Base-by-base conservation (phyloP, 176 grass and related monocot species). In the Paspalum vaginatum region DNA sequence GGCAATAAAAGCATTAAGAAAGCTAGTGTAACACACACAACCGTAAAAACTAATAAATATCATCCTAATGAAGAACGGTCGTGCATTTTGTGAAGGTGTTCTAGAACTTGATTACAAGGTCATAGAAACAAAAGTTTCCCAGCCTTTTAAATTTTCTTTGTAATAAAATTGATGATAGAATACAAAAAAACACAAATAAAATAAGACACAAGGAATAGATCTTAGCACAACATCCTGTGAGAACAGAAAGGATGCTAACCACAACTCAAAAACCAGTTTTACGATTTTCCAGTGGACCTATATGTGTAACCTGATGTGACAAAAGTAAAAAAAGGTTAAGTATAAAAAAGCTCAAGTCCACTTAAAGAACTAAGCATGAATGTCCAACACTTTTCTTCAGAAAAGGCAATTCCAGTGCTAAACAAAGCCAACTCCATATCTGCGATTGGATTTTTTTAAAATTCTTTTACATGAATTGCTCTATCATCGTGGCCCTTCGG, bases 231-330 rank as follows among this genome's bases (percentile, higher is more conserved):
- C 95, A 98, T 70, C 96, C 96, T 57, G 79, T 86, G 50, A 98
- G 74, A 80, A 81, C 96, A 95, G 88, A 93, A 45, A 98, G 85
- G 83, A 98, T 89, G 15, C 90, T 90, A 74, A 73, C 75, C 58
- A 93, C 92, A 80, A 98, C 92, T 90, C 90, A 95, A 61, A 98
- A 87, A 91, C 95, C 92, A 84, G 92, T 92, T 88, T 98, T 95
- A 76, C 90, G 92, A 84, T 93, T 89, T 95, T 98, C 96, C 15
- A 95, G 84, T 71, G 92, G 93, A 89, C 96, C 70, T 55, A 95
- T 48, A 27, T 95, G 92, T 81, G 92, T 98, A 81, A 98, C 90
- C 88, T 98, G 18, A 80, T 52, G 15, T 6, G 18, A 83, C 5
- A 75, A 47, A 70, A 80, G 15, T 53, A 40, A 88, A 90, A 88